These are phyloP conservation scores for Lentinula novae-zelandiae DNA, from an alignment of 1,284 basidiomycete species.

Conservation along the genomic window DNA sequence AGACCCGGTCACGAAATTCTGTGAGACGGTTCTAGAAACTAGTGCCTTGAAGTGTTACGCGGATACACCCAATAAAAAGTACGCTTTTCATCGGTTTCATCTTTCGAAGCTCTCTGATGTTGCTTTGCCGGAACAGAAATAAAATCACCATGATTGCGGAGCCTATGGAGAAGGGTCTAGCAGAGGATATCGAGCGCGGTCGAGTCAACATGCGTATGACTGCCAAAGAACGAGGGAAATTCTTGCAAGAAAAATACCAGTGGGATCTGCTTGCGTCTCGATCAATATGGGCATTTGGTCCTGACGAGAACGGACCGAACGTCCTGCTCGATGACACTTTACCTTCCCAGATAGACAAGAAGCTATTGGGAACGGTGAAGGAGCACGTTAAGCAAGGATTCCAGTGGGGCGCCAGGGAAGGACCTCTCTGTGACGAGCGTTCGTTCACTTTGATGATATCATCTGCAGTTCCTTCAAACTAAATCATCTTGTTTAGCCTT, in stretches of 20 bases:
- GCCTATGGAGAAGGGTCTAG: slow-evolving; percentile 89
- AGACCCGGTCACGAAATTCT: slow-evolving; percentile 97
- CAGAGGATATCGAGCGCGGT: slow-evolving; percentile 91
- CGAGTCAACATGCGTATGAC: slow-evolving; percentile 92
- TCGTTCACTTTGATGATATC: slow-evolving; percentile 1
- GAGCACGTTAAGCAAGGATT: slow-evolving; percentile 98
- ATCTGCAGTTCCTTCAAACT: not conserved
- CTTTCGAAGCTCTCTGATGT: slow-evolving; percentile 4
- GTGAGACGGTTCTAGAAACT: slow-evolving; percentile 98
- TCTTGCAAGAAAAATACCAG: slow-evolving; percentile 95
- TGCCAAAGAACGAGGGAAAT: slow-evolving; percentile 87
- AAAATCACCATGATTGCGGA: slow-evolving; percentile 98
- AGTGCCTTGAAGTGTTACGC: slow-evolving; percentile 98
- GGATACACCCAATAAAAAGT: slow-evolving; percentile 99
- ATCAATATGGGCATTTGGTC: slow-evolving; percentile 99
- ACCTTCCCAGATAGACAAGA: slow-evolving; percentile 93
- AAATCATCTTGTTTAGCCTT: slow-evolving; percentile 61
- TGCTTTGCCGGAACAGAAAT: slow-evolving; percentile 57
- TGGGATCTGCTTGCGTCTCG: slow-evolving; percentile 98
- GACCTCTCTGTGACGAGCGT: slow-evolving; percentile 98
- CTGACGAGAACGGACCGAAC: slow-evolving; percentile 93
- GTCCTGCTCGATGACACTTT: slow-evolving; percentile 94
- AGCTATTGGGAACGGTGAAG: slow-evolving; percentile 82
- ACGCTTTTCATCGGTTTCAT: slow-evolving; percentile 21
- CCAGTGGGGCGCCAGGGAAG: slow-evolving; percentile 98